Evolutionary conservation across 768 basidiomycete genomes (phyloP), one percentile per base, ranked within the genome.

Genomic region (Rhodocollybia butyracea): DNA sequence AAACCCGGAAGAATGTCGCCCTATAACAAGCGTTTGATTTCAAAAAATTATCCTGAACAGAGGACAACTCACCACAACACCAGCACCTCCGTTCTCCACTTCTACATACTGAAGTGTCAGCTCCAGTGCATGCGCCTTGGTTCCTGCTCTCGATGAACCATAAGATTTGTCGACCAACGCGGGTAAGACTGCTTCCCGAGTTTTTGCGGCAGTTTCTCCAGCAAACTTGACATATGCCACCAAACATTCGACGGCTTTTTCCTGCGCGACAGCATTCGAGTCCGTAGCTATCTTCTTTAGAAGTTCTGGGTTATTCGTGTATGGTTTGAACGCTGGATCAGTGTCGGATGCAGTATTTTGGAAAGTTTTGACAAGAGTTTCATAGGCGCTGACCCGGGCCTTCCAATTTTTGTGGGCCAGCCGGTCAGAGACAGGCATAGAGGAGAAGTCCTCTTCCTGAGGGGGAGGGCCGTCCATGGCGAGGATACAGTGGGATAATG

Each of bases 321-420:
- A 98, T 12, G 92, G 91, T 63, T 84, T 86, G 78, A 99, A 98
- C 26, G 89, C 90, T 46, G 94, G 92, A 78, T 98, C 96, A 61
- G 84, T 83, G 68, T 98, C 96, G 46, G 93, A 94, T 62, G 88
- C 88, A 46, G 94, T 94, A 41, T 84, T 88, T 65, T 86, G 85
- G 69, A 97, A 97, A 56, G 82, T 86, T 72, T 89, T 88, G 75
- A 88, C 83, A 60, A 98, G 83, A 21, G 88, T 73, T 66, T 92
- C 90, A 70, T 98, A 99, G 59, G 84, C 97, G 69, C 85, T 93
- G 64, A 96, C 84, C 62, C 97, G 87, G 56, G 97, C 97, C 73
- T 98, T 98, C 97, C 97, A 99, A 69, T 96, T 96, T 81, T 98
- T 98, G 78, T 98, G 93, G 5, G 83, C 74, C 54, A 96, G 86